A percentile compares a stretch with the other conserved stretches of the same genome.
Evolutionary conservation across 371 early-diverging fungal genomes (phyloP).

Genomic region (Rhizopus microsporus): DNA sequence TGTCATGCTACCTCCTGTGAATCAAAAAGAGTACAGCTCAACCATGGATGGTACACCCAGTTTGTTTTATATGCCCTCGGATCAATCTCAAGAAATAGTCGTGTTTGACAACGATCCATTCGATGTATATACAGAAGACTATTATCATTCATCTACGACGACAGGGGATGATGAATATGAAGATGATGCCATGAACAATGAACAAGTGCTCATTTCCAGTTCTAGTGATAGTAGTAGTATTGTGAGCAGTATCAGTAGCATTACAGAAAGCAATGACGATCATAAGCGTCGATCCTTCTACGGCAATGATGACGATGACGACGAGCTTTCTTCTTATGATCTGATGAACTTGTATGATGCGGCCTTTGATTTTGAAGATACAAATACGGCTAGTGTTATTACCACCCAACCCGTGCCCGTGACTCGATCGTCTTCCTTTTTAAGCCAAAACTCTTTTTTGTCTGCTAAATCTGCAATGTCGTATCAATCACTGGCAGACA

Average conservation of each 20-base stretch:
- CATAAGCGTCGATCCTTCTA: neutral
- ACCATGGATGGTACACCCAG: too few relatives aligned
- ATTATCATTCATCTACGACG: neutral
- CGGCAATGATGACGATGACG: neutral
- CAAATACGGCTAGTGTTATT: neutral
- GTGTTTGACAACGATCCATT: conserved; percentile 1
- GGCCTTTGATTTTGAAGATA: neutral
- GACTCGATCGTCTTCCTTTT: conserved; percentile 22
- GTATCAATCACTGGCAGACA: conserved; percentile 3
- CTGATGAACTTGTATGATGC: conserved; percentile 10
- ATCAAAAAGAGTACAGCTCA: too few relatives aligned
- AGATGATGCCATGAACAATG: neutral
- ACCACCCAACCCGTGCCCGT: neutral
- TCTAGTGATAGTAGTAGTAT: neutral
- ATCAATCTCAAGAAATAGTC: too few relatives aligned
- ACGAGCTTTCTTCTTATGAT: conserved; percentile 4
- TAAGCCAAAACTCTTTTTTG: conserved; percentile 21
- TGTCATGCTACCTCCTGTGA: too few relatives aligned
- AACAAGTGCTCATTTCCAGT: neutral
- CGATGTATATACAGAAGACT: neutral
- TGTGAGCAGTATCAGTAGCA: neutral
- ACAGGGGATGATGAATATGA: neutral
- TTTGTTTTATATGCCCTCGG: too few relatives aligned
- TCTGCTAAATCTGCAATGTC: neutral
- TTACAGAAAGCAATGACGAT: neutral